Percentiles rank a stretch among this genome's conserved stretches.
These are phyloP conservation scores for Betula pendula DNA, from an alignment of 306 rosid species.

Conservation along the genomic window DNA sequence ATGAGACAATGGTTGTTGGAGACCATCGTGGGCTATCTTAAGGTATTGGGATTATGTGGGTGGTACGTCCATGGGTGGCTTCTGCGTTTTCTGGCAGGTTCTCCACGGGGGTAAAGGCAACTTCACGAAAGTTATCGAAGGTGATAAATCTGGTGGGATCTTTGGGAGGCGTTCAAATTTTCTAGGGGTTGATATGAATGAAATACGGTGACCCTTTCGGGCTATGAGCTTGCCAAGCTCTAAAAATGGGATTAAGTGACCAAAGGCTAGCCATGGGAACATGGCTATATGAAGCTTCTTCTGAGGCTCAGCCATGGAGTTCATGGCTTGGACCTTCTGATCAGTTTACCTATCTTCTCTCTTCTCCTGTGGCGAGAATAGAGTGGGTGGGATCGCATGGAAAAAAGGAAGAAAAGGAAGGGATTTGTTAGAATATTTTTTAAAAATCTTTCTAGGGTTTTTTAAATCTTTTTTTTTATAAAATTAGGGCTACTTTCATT, in stretches of 20 bases:
- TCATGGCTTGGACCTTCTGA: too few species aligned
- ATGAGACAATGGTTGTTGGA: constrained; percentile 31
- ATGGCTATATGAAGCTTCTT: constrained; percentile 44
- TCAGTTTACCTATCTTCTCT: too few species aligned
- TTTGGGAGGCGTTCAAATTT: constrained; percentile 55
- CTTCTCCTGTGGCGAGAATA: too few species aligned
- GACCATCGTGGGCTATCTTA: constrained; percentile 41
- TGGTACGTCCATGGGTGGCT: constrained; percentile 51
- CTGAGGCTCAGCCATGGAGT: neutral
- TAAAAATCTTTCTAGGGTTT: too few species aligned
- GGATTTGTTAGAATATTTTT: too few species aligned
- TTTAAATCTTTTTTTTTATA: too few species aligned
- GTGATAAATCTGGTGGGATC: constrained; percentile 35
- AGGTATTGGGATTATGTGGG: constrained; percentile 41
- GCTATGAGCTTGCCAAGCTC: constrained; percentile 58
- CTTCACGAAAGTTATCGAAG: constrained; percentile 32
- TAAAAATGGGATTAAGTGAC: constrained; percentile 50
- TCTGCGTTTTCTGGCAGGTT: constrained; percentile 45
- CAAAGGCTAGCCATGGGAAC: constrained; percentile 75
- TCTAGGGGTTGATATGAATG: constrained; percentile 52
- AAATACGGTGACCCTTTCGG: constrained; percentile 43
- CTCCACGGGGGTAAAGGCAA: constrained; percentile 38
- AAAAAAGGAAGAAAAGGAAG: too few species aligned
- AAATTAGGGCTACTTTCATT: too few species aligned
- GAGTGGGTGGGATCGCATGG: too few species aligned